These are phyloP conservation scores for Phyllostachys edulis DNA, from an alignment of 176 grass and related monocot genomes.

Conservation along the genomic window DNA sequence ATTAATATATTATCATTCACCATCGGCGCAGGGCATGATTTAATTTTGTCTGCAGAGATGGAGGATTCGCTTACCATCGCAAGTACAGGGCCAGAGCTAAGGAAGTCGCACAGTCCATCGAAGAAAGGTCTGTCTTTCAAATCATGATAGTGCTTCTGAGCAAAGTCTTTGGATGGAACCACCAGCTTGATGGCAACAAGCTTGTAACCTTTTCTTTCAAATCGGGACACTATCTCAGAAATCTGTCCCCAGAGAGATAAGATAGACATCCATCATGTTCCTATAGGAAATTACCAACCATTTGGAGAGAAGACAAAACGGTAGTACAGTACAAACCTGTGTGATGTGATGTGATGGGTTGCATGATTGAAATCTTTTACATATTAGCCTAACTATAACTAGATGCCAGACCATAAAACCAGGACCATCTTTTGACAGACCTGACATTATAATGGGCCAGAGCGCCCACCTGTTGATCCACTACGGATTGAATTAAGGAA, in stretches of 20 bases:
- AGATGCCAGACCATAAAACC: background rate
- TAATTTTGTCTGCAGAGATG: background rate
- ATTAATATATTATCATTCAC: background rate
- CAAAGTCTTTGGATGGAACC: constrained; percentile 79
- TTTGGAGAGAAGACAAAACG: background rate
- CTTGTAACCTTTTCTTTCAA: constrained; percentile 86
- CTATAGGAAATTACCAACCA: background rate
- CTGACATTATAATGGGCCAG: background rate
- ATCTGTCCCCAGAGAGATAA: constrained; percentile 42
- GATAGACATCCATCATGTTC: background rate
- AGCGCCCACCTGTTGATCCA: background rate
- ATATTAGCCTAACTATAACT: background rate
- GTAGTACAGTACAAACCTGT: background rate
- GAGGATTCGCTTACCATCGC: constrained; percentile 64
- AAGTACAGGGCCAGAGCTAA: constrained; percentile 88
- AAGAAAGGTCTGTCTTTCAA: constrained; percentile 94
- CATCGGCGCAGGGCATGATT: background rate
- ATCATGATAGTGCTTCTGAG: constrained; percentile 86
- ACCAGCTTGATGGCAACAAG: constrained; percentile 92
- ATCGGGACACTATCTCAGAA: constrained; percentile 79
- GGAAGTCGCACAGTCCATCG: constrained; percentile 77
- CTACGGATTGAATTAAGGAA: background rate
- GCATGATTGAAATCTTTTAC: background rate
- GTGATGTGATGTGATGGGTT: background rate
- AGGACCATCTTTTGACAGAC: background rate